Conservation (phyloP, 805 yeast genomes). For the Nakazawaea wickerhamii region DNA sequence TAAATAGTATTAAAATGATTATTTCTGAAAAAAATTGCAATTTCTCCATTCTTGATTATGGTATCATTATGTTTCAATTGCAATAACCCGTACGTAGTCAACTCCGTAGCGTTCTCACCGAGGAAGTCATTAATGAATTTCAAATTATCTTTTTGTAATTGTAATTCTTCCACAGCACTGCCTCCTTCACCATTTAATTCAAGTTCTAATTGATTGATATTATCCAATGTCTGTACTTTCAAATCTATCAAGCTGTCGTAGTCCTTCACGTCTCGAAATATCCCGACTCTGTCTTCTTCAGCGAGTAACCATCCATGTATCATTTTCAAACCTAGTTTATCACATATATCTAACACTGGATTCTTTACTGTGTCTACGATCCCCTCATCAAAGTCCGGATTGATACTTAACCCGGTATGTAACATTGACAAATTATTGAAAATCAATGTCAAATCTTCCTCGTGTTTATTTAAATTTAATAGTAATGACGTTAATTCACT, state of each 20-base stretch:
- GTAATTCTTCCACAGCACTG: conserved; percentile 1
- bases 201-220: conserved; percentile 14
- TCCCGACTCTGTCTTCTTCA: not conserved
- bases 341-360: conserved; percentile 18
- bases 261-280: not conserved
- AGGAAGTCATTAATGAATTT: conserved; percentile 41
- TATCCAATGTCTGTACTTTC: conserved; percentile 21
- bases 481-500: conserved; percentile 44
- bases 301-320: conserved; percentile 85
- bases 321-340: conserved; percentile 27
- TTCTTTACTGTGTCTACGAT: conserved; percentile 14
- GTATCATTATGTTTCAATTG: conserved; percentile 30
- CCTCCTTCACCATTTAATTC: not conserved
- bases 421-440: conserved; percentile 56
- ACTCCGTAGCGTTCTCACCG: conserved; percentile 62
- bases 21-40: conserved; percentile 77
- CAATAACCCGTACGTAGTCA: conserved; percentile 62
- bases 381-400: conserved; percentile 55
- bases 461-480: conserved; percentile 28
- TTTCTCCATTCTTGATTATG: conserved; percentile 43
- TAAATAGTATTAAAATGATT: conserved; percentile 79
- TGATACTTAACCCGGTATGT: conserved; percentile 65
- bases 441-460: conserved; percentile 34
- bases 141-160: conserved; percentile 12
- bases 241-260: conserved; percentile 8